Evolutionary conservation across 345 rosid species (phyloP).

Genomic region (Ailanthus altissimus): DNA sequence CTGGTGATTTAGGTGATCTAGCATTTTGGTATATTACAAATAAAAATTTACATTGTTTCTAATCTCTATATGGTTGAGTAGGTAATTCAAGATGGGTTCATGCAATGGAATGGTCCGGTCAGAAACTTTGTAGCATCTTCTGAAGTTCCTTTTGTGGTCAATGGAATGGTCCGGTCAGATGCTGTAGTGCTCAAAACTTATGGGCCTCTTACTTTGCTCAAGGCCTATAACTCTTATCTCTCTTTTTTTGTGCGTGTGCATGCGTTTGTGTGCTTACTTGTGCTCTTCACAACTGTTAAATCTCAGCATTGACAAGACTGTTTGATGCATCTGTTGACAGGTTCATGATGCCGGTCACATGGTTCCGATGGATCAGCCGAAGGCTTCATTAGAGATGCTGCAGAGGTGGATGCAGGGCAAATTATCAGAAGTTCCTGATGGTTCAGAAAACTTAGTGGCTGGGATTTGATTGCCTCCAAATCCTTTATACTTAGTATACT

Average conservation of each 20-base stretch:
- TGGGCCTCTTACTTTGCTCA: slow-evolving; percentile 83
- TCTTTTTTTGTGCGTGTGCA: background rate
- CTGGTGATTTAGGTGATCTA: background rate
- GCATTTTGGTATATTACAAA: background rate
- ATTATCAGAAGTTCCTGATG: slow-evolving; percentile 29
- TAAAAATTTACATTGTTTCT: background rate
- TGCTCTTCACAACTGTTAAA: background rate
- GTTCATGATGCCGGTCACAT: slow-evolving; percentile 94
- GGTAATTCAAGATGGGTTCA: slow-evolving; percentile 99
- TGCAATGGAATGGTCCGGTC: slow-evolving; percentile 96
- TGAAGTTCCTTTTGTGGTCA: slow-evolving; percentile 69
- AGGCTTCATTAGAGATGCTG: slow-evolving; percentile 86
- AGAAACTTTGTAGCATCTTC: slow-evolving; percentile 60
- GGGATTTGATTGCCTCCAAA: slow-evolving; percentile 50
- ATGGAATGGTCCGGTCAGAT: slow-evolving; percentile 75
- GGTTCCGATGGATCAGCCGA: slow-evolving; percentile 99
- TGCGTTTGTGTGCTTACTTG: background rate
- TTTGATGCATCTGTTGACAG: slow-evolving; percentile 37
- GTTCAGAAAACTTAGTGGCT: slow-evolving; percentile 50
- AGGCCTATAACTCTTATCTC: slow-evolving; percentile 49
- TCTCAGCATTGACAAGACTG: slow-evolving; percentile 17
- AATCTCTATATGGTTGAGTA: background rate
- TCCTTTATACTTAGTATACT: background rate
- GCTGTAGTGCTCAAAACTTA: slow-evolving; percentile 70
- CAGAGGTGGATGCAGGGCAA: slow-evolving; percentile 74